phyloP scores from a whole-genome alignment of 2,329 filamentous ascomycete species.

The Aureobasidium pullulans region DNA sequence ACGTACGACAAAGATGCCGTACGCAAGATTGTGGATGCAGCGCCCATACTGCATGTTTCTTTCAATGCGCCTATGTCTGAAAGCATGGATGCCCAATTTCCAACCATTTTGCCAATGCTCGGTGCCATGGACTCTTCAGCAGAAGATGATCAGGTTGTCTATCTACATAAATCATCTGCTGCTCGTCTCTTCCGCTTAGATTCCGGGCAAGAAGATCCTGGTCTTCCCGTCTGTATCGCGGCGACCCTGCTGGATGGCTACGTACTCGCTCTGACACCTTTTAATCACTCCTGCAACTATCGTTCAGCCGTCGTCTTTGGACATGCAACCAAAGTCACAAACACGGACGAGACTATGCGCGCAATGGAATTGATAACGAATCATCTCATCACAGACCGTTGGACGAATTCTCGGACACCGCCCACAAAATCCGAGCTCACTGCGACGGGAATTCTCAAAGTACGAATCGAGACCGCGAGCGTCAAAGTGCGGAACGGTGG shows the following conservation, averaged over 20 bases:
- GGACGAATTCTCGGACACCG: constrained; percentile 60
- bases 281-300: constrained; percentile 81
- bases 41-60: constrained; percentile 71
- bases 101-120: constrained; percentile 76
- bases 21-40: constrained; percentile 66
- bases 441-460: constrained; percentile 63
- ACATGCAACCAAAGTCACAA: constrained; percentile 58
- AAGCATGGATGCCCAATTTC: constrained; percentile 54
- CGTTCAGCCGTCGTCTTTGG: constrained; percentile 74
- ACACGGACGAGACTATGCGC: constrained; percentile 63
- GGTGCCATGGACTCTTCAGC: constrained; percentile 64
- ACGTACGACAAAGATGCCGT: constrained; percentile 66
- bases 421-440: constrained; percentile 68
- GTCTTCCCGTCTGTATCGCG: constrained; percentile 64
- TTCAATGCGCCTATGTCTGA: constrained; percentile 54
- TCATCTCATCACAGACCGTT: constrained; percentile 61
- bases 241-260: constrained; percentile 72
- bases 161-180: constrained; percentile 79
- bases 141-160: constrained; percentile 61
- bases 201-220: constrained; percentile 29
- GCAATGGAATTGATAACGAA: constrained; percentile 76
- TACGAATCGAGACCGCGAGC: constrained; percentile 62
- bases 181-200: constrained; percentile 66
- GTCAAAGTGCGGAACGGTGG: constrained; percentile 65
- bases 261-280: constrained; percentile 70